A percentile compares a stretch with the other conserved stretches of the same genome.
phyloP scores from a whole-genome alignment of 345 rosid species.

The Raphanus sativus region DNA sequence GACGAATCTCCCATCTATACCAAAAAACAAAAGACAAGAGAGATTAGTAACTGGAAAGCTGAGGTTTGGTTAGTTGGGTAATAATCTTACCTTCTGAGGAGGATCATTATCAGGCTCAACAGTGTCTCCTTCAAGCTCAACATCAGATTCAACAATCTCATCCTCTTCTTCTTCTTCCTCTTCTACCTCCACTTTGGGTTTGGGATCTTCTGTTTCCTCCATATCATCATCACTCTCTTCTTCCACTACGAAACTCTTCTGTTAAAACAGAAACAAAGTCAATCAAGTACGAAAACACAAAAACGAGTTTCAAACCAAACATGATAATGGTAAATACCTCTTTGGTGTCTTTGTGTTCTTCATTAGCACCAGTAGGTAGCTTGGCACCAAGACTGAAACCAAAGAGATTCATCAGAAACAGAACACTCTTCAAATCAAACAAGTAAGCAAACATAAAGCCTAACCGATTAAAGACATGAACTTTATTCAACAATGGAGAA shows the following conservation, averaged over 20 bases:
- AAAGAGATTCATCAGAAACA: neutral
- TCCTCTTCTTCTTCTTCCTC: constrained; percentile 80
- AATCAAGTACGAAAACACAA: constrained; percentile 1
- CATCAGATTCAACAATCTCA: constrained; percentile 85
- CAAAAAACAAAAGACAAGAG: neutral
- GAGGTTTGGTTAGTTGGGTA: neutral
- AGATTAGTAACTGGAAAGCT: neutral
- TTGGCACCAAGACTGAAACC: constrained; percentile 78
- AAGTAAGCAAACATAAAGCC: neutral
- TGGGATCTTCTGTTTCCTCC: constrained; percentile 46
- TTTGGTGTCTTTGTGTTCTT: constrained; percentile 42
- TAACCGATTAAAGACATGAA: neutral
- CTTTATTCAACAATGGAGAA: neutral
- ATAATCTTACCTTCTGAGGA: constrained; percentile 65
- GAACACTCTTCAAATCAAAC: neutral
- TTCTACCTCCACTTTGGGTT: constrained; percentile 43
- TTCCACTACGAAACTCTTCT: constrained; percentile 68
- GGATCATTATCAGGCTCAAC: constrained; percentile 93
- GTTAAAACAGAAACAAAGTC: constrained; percentile 13
- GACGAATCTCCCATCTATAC: constrained; percentile 84
- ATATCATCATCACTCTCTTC: constrained; percentile 74
- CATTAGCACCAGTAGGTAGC: constrained; percentile 53
- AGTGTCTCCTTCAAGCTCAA: constrained; percentile 89
- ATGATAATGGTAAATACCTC: constrained; percentile 42
- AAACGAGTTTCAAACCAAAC: neutral